Evolutionary conservation across 768 basidiomycete species (phyloP), one percentile per base, ranked within the genome.

Genomic region (Amanita jacksonii): DNA sequence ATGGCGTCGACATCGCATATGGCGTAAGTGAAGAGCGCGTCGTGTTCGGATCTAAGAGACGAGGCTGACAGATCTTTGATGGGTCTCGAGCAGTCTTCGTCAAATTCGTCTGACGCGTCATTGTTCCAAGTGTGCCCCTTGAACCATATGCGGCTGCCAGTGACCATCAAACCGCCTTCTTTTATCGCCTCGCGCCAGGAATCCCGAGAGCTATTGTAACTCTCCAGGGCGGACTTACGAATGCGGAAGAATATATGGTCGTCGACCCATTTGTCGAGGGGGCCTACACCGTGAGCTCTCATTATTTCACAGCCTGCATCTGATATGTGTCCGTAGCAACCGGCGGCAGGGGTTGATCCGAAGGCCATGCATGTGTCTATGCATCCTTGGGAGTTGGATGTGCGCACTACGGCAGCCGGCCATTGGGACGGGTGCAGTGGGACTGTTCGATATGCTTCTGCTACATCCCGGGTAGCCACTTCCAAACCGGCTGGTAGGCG

Each of bases 1-100:
- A 67, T 42, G 5, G 6, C 9, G 42, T 67, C 52, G 12, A 68
- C 62, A 44, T 68, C 64, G 1, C 23, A 44, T 4, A 61, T 35
- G 31, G 34, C 27, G 31, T 57, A 58, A 0, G 53, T 23, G 28
- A 48, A 62, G 13, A 16, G 34, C 16, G 12, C 24, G 20, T 37
- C 32, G 15, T 44, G 30, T 5, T 23, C 20, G 8, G 13, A 6
- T 5, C 41, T 31, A 0, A 9, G 33, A 2, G 41, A 43, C 2
- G 20, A 6, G 5, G 31, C 9, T 20, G 61, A 61, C 3, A 59
- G 50, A 39, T 65, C 61, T 4, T 7, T 13, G 18, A 54, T 43
- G 15, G 46, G 51, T 45, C 31, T 42, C 1, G 13, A 2, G 13
- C 43, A 46, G 36, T 65, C 57, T 18, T 66, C 60, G 20, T 57